These are phyloP conservation scores for Suillus hirtellus DNA, from an alignment of 768 basidiomycete genomes.

Conservation along the genomic window DNA sequence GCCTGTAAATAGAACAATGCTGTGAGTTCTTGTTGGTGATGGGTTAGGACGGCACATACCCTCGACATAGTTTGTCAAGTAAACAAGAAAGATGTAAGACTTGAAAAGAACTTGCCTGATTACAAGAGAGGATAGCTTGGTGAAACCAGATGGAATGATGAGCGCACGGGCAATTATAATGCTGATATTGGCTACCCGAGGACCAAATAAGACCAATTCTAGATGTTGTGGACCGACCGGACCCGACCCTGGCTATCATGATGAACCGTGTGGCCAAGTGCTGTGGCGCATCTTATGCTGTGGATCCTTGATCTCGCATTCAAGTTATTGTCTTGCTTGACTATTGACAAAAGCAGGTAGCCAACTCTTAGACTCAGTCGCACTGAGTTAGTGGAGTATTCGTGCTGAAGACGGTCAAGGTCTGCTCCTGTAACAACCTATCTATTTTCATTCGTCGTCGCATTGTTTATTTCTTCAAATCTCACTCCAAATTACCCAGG, in stretches of 20 bases:
- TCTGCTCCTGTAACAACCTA: background rate
- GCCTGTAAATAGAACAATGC: slow-evolving; percentile 44
- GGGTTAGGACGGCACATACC: slow-evolving; percentile 16
- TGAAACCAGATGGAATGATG: slow-evolving; percentile 7
- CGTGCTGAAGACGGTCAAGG: background rate
- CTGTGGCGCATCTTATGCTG: background rate
- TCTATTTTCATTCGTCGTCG: background rate
- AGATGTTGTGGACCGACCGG: slow-evolving; percentile 1
- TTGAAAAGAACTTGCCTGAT: slow-evolving; percentile 1
- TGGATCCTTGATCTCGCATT: background rate
- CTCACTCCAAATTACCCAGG: background rate
- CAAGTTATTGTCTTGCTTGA: no score
- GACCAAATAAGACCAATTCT: slow-evolving; percentile 30
- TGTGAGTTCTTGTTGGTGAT: slow-evolving; percentile 5
- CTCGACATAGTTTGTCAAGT: slow-evolving; percentile 30
- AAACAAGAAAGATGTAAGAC: slow-evolving; percentile 1
- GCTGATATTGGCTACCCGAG: slow-evolving; percentile 10
- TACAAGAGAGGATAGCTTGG: slow-evolving; percentile 4
- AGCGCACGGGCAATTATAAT: slow-evolving; percentile 13
- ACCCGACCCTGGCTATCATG: no score
- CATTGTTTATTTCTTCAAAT: background rate
- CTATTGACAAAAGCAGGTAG: no score
- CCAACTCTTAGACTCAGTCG: no score
- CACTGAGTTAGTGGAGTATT: background rate
- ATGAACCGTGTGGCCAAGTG: background rate